A percentile compares a stretch with the other conserved stretches of the same genome.
phyloP scores from a whole-genome alignment of 768 basidiomycete genomes.

The Boletus eberwhitei region DNA sequence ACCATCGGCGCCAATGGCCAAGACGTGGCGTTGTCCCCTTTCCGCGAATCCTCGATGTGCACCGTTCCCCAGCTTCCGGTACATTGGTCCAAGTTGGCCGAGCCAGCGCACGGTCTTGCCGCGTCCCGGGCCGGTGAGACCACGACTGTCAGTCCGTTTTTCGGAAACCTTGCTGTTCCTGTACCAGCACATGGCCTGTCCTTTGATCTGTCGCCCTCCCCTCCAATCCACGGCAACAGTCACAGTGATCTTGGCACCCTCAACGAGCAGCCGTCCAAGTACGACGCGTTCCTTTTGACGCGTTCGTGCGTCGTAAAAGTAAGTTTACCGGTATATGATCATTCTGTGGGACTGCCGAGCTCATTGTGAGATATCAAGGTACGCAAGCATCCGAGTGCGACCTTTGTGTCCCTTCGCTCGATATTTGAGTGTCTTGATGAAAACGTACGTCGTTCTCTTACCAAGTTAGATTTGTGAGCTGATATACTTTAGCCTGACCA shows the following conservation, averaged over 20 bases:
- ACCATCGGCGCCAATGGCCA: not conserved
- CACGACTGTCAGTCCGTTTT: not conserved
- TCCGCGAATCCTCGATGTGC: conserved; percentile 5
- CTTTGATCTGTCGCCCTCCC: conserved; percentile 30
- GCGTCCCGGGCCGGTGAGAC: conserved; percentile 3
- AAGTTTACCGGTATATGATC: conserved; percentile 18
- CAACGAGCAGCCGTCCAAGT: conserved; percentile 5
- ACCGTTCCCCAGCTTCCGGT: not conserved
- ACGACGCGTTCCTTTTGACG: conserved; percentile 44
- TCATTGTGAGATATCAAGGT: conserved; percentile 17
- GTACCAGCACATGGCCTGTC: conserved; percentile 12
- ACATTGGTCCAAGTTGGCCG: conserved; percentile 10
- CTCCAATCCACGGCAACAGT: conserved; percentile 6
- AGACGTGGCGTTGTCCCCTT: conserved; percentile 4
- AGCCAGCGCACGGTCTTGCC: not conserved
- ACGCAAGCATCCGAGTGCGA: conserved; percentile 20
- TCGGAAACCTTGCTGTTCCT: conserved; percentile 1
- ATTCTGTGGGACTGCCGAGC: not conserved
- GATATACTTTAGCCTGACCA: conserved; percentile 4
- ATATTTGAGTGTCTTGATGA: conserved; percentile 23
- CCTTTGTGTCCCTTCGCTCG: conserved; percentile 25
- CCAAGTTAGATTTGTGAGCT: not conserved
- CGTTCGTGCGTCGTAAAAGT: conserved; percentile 56
- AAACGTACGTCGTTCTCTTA: conserved; percentile 13
- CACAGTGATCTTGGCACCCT: conserved; percentile 6